Evolutionary conservation across 495 filamentous ascomycete species (phyloP), one percentile per base, ranked within the genome.

Genomic region (Xylaria cubensis): DNA sequence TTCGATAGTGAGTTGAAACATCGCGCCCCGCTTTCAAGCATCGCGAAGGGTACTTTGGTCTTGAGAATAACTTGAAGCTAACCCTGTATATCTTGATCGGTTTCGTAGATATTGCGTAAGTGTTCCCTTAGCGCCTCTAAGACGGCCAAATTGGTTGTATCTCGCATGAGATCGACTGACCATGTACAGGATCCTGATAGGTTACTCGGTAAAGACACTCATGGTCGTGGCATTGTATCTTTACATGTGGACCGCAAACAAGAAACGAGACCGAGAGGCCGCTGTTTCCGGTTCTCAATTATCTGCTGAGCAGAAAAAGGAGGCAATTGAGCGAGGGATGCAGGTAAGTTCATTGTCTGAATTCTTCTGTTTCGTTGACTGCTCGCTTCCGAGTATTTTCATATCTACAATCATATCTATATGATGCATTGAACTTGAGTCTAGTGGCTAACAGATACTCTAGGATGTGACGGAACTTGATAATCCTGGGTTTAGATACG

Each of bases 181-280:
- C 3, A 21, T 0, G 39, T 10, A 8, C 59, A 80, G 79, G 6
- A 90, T 89, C 78, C 79, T 89, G 15, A 81, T 84, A 67, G 86
- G 86, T 0, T 89, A 89, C 70, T 78, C 77, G 15, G 77, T 87
- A 4, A 88, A 89, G 74, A 80, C 88, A 1, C 41, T 75, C 15
- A 81, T 84, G 68, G 84, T 88, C 8, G 69, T 83, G 2, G 76
- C 82, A 0, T 69, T 89, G 6, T 89, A 86, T 71, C 10, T 84
- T 5, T 88, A 88, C 56, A 88, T 88, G 86, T 88, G 80, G 69
- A 67, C 76, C 2, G 83, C 84, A 34, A 89, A 88, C 72, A 88
- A 85, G 78, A 83, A 84, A 50, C 80, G 87, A 36, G 86, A 88
- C 74, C 74, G 82, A 0, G 83, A 83, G 39, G 83, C 82, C 12